These are phyloP conservation scores for Ceratobasidium sp. DNA, from an alignment of 1,284 basidiomycete genomes.

Conservation along the genomic window DNA sequence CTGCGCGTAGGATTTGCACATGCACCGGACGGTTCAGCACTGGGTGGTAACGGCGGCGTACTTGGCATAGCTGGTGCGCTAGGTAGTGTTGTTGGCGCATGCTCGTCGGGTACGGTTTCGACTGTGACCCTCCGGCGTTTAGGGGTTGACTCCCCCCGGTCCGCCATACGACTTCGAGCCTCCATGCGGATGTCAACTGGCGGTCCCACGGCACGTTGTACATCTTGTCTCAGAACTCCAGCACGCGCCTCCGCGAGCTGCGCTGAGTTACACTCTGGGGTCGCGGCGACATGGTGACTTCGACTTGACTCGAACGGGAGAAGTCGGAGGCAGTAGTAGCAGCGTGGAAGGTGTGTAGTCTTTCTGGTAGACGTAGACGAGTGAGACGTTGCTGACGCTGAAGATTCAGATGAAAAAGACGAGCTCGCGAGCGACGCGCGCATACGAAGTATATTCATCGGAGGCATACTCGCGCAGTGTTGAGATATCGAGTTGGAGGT, in stretches of 20 bases:
- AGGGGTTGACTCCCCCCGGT: background rate
- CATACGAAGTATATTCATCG: slow-evolving; percentile 2
- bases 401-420: background rate
- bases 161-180: background rate
- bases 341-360: background rate
- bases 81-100: no score
- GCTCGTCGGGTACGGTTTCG: background rate
- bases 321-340: background rate
- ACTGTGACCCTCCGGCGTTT: background rate
- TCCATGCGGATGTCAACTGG: no score
- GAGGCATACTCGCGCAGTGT: background rate
- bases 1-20: no score
- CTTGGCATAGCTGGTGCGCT: no score
- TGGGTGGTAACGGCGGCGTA: background rate
- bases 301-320: background rate
- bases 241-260: no score
- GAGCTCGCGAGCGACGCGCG: background rate
- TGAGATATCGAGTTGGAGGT: no score
- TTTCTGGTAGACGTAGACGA: background rate
- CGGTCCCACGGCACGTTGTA: no score
- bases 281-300: background rate
- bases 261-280: background rate
- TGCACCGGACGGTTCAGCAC: background rate
- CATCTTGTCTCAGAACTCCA: no score
- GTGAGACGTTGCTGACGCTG: background rate